Evolutionary conservation across 148 eudicot species (phyloP), one percentile per base, ranked within the genome.

Genomic region (Chenopodium album): DNA sequence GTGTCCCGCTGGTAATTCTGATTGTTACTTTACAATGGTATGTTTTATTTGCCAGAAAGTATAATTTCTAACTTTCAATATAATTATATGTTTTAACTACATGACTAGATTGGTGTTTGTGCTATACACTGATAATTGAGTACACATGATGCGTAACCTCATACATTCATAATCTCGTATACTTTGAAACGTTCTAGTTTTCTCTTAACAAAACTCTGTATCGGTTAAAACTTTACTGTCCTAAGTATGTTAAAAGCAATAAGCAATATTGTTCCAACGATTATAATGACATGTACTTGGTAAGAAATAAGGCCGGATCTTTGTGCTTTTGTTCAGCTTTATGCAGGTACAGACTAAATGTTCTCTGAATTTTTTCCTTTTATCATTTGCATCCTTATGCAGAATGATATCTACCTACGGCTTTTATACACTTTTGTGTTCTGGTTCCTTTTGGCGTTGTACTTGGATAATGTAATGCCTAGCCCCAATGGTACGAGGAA

Each of bases 381-480:
- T 76, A 41, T 4, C 12, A 17, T 54, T 32, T 63, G 26, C 76
- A 14, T 68, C 34, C 47, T 76, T 79, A 56, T 81, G 79, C 95
- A 95, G 98, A 89, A 87, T 77, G 90, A 88, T n/a, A 80, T 90
- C 79, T 92, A 90, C 84, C 80, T 86, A 66, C 85, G 92, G 91
- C 90, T 93, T 79, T 44, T 88, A 66, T 79, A 83, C 22, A 86
- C 92, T 23, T 95, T 87, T 76, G 29, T 84, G 62, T 63, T 84
- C 76, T 93, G 96, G 95, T 84, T 92, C 66, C 64, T 88, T 68
- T 83, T 93, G 88, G 97, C 97, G n/a, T 80, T 95, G 77, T 95
- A 95, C 91, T 89, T 92, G 9, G 98, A 95, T 85, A 95, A 95
- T 83, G 86, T 92, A 72, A 31, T 92, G 26, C 90, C 97, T 32